These are phyloP conservation scores for Clarireedia paspali DNA, from an alignment of 2,329 filamentous ascomycete genomes.

Conservation along the genomic window DNA sequence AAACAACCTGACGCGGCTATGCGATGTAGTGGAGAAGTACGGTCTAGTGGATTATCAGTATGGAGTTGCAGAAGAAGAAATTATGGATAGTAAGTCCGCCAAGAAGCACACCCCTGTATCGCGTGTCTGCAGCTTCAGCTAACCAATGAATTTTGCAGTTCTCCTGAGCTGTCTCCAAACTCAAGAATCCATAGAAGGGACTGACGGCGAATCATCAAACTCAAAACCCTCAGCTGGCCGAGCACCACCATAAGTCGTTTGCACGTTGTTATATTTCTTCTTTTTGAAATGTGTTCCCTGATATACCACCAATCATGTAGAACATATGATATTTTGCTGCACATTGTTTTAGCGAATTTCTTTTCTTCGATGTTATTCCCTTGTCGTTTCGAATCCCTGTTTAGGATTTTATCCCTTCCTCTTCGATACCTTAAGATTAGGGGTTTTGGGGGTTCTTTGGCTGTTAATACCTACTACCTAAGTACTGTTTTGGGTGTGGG, in stretches of 20 bases:
- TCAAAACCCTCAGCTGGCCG: constrained; percentile 13
- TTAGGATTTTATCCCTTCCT: neutral
- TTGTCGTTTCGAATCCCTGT: neutral
- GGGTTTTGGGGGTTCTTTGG: neutral
- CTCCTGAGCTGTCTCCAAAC: constrained; percentile 46
- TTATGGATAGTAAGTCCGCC: constrained; percentile 40
- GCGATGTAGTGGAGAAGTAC: constrained; percentile 79
- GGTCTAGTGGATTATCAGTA: constrained; percentile 98
- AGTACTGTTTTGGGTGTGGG: neutral
- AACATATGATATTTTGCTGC: neutral
- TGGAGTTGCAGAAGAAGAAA: constrained; percentile 91
- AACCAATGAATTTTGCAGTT: constrained; percentile 31
- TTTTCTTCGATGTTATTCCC: neutral
- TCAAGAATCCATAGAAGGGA: constrained; percentile 34
- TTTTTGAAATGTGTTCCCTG: neutral
- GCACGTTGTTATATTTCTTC: neutral
- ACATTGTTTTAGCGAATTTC: neutral
- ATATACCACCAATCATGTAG: constrained; percentile 6
- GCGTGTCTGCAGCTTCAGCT: neutral
- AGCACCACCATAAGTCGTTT: constrained; percentile 20
- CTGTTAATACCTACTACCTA: neutral
- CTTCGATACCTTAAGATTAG: neutral
- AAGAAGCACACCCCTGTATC: neutral
- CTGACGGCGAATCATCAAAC: constrained; percentile 8
- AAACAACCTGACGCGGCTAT: constrained; percentile 71